These are phyloP conservation scores for Phytophthora melonis DNA, from an alignment of 352 stramenopile species.

Conservation along the genomic window DNA sequence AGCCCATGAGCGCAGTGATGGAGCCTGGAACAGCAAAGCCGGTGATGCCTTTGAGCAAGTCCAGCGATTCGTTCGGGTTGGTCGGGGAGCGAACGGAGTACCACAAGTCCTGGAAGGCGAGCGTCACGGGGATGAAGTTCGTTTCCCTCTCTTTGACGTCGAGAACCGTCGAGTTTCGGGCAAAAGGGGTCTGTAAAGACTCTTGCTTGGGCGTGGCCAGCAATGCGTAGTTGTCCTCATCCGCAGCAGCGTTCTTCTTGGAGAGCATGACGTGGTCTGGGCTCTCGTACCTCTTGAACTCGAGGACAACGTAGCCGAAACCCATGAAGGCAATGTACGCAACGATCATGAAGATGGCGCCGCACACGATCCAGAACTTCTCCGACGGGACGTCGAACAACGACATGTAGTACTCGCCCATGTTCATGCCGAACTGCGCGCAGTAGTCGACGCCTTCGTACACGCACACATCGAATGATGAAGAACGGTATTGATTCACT, in stretches of 20 bases:
- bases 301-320: slow-evolving; percentile 38
- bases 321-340: slow-evolving; percentile 49
- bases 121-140: slow-evolving; percentile 48
- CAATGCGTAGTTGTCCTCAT: slow-evolving; percentile 7
- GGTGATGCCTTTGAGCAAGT: slow-evolving; percentile 70
- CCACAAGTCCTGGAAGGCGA: slow-evolving; percentile 55
- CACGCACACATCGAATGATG: slow-evolving; percentile 33
- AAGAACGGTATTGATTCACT: slow-evolving; percentile 39
- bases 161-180: slow-evolving; percentile 5
- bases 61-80: slow-evolving; percentile 53
- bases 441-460: slow-evolving; percentile 48
- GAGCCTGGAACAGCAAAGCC: slow-evolving; percentile 53
- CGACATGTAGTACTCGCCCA: slow-evolving; percentile 51
- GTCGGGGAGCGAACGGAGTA: slow-evolving; percentile 48
- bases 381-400: slow-evolving; percentile 39
- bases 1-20: slow-evolving; percentile 92
- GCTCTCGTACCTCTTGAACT: slow-evolving; percentile 40
- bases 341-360: slow-evolving; percentile 42
- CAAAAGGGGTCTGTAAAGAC: background rate
- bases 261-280: slow-evolving; percentile 23
- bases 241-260: slow-evolving; percentile 1
- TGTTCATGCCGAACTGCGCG: slow-evolving; percentile 34
- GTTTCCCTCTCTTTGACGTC: slow-evolving; percentile 27
- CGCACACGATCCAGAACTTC: slow-evolving; percentile 41
- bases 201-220: slow-evolving; percentile 19